These are phyloP conservation scores for Nissolia schottii DNA, from an alignment of 306 rosid genomes.

Conservation along the genomic window DNA sequence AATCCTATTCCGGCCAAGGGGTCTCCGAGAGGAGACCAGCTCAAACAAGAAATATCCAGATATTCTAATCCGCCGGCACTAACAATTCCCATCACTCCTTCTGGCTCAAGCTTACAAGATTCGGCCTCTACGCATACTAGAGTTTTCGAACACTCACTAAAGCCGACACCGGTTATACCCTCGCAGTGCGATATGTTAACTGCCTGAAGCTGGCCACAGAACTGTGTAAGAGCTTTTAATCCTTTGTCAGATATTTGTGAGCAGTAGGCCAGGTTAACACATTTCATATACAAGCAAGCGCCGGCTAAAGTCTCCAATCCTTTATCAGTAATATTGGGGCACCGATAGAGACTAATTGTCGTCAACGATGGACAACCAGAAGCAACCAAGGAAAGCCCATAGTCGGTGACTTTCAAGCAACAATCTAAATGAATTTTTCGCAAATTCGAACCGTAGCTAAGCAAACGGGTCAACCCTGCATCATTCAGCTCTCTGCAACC, in stretches of 20 bases:
- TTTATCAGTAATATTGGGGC: conserved; percentile 39
- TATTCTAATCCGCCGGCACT: conserved; percentile 54
- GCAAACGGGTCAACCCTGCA: conserved; percentile 42
- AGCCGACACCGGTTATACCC: conserved; percentile 40
- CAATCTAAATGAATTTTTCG: conserved; percentile 46
- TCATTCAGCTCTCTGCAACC: conserved; percentile 53
- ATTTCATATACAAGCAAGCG: conserved; percentile 42
- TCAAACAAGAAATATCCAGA: conserved; percentile 38
- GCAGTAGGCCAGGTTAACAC: conserved; percentile 49
- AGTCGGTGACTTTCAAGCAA: conserved; percentile 49
- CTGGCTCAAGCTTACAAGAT: conserved; percentile 40
- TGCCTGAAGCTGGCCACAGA: conserved; percentile 42
- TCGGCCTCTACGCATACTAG: conserved; percentile 52
- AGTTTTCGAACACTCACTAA: conserved; percentile 51
- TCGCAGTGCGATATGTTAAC: conserved; percentile 46
- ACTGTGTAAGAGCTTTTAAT: conserved; percentile 36
- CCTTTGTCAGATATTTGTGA: conserved; percentile 47
- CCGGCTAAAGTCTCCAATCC: conserved; percentile 43
- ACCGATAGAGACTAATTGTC: conserved; percentile 49
- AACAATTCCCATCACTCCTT: conserved; percentile 46
- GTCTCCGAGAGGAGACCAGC: conserved; percentile 31
- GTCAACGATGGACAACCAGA: conserved; percentile 40
- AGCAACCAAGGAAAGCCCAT: conserved; percentile 46
- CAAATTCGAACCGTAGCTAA: conserved; percentile 46
- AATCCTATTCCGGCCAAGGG: conserved; percentile 38